phyloP scores from a whole-genome alignment of 768 basidiomycete genomes.

The Multifurca ochricompacta region DNA sequence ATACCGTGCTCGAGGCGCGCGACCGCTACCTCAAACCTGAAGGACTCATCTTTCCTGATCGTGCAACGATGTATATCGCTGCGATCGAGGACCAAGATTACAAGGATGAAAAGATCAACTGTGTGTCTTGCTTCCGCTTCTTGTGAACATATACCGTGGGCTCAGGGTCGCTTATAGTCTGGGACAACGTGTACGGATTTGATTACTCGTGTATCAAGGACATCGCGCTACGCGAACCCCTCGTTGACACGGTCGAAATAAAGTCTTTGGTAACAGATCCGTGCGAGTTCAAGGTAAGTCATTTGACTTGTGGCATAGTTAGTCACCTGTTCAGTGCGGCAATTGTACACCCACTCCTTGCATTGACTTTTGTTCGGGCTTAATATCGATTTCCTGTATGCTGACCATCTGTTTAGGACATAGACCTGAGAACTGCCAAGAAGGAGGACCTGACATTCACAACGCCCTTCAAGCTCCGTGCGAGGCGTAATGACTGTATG shows the following conservation, averaged over 20 bases:
- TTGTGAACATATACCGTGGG: not conserved
- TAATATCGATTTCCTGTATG: not conserved
- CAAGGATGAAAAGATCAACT: conserved; percentile 99
- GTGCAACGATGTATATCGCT: conserved; percentile 83
- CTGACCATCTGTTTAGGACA: conserved; percentile 45
- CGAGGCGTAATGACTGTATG: conserved; percentile 89
- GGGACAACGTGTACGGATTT: conserved; percentile 99
- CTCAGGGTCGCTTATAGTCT: conserved; percentile 50
- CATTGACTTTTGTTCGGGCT: not conserved
- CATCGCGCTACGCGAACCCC: conserved; percentile 90
- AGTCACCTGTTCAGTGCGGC: not conserved
- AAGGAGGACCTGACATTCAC: conserved; percentile 93
- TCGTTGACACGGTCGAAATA: conserved; percentile 98
- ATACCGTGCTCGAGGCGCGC: conserved; percentile 92
- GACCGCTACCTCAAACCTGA: conserved; percentile 92
- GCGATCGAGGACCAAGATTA: conserved; percentile 99
- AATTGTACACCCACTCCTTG: not conserved
- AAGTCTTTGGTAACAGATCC: conserved; percentile 94
- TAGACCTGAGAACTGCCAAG: conserved; percentile 83
- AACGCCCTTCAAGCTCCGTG: conserved; percentile 68
- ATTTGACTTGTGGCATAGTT: not conserved
- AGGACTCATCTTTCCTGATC: conserved; percentile 95
- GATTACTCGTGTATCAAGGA: conserved; percentile 99
- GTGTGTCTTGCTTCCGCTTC: conserved; percentile 42
- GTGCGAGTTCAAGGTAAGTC: conserved; percentile 70